Conservation (phyloP, 2,329 filamentous ascomycete species). For the Trichoderma aggressivum region DNA sequence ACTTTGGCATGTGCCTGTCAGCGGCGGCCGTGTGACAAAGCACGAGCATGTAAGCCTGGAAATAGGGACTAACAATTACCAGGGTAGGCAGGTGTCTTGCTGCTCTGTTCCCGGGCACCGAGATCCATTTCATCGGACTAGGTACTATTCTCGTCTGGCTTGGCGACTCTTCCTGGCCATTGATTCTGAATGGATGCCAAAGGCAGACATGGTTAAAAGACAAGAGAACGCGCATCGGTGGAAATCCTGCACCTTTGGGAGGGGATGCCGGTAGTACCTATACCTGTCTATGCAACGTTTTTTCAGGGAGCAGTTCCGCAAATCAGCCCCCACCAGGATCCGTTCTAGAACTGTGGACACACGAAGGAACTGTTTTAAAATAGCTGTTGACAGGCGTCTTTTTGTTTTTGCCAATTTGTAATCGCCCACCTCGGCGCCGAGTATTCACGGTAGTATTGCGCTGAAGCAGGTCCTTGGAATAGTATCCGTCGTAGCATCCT, state of each 20-base stretch:
- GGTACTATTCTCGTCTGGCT: not conserved
- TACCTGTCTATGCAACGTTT: not conserved
- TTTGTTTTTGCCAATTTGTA: not conserved
- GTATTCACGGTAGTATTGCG: not conserved
- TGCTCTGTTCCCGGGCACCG: not conserved
- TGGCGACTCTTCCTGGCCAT: not conserved
- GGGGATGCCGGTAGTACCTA: not conserved
- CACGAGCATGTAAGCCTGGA: not conserved
- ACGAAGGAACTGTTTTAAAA: not conserved
- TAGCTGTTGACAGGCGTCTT: not conserved
- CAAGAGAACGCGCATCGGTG: not conserved
- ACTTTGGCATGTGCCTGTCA: not conserved
- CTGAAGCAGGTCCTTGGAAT: not conserved
- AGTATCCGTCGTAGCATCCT: not conserved
- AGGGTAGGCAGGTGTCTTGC: not conserved
- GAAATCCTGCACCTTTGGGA: not conserved
- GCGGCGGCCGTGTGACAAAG: not conserved
- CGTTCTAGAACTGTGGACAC: not conserved
- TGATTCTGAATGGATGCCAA: not conserved
- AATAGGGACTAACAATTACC: not conserved
- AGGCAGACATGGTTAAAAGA: not conserved
- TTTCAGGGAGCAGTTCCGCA: not conserved
- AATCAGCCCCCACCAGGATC: not conserved
- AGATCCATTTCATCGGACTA: not conserved
- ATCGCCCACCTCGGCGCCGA: not conserved